These are phyloP conservation scores for Suillus subluteus DNA, from an alignment of 768 basidiomycete genomes.

Conservation along the genomic window DNA sequence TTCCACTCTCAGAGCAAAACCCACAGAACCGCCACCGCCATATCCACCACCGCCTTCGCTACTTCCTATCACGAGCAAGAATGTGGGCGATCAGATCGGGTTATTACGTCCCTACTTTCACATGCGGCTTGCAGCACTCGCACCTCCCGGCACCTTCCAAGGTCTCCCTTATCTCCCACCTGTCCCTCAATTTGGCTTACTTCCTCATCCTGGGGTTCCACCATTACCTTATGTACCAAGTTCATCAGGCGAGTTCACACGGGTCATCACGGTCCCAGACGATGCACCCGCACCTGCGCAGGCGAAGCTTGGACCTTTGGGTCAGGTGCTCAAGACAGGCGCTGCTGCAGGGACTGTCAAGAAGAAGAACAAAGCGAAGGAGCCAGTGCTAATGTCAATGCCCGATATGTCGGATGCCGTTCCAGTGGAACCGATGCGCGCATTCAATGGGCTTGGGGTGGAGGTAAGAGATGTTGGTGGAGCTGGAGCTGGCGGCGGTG, in stretches of 20 bases:
- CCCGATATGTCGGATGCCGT: conserved; percentile 22
- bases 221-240: conserved; percentile 20
- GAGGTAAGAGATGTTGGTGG: conserved; percentile 15
- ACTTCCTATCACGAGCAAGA: conserved; percentile 65
- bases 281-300: conserved; percentile 62
- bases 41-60: conserved; percentile 88
- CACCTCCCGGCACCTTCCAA: conserved; percentile 27
- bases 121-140: conserved; percentile 51
- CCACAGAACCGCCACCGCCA: conserved; percentile 76
- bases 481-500: neutral
- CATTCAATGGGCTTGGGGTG: conserved; percentile 22
- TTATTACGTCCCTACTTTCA: conserved; percentile 80
- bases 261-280: conserved; percentile 56
- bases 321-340: conserved; percentile 66
- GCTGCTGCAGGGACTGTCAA: conserved; percentile 52
- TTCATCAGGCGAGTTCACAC: conserved; percentile 21
- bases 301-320: conserved; percentile 77
- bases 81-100: conserved; percentile 81
- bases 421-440: conserved; percentile 22
- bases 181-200: conserved; percentile 9
- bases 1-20: conserved; percentile 50
- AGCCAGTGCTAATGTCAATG: conserved; percentile 27
- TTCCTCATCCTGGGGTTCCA: conserved; percentile 20
- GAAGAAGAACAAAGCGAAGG: conserved; percentile 52
- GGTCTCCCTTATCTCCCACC: conserved; percentile 9